Conservation (phyloP, 805 yeast species). For the Kodamaea fukazawae region DNA sequence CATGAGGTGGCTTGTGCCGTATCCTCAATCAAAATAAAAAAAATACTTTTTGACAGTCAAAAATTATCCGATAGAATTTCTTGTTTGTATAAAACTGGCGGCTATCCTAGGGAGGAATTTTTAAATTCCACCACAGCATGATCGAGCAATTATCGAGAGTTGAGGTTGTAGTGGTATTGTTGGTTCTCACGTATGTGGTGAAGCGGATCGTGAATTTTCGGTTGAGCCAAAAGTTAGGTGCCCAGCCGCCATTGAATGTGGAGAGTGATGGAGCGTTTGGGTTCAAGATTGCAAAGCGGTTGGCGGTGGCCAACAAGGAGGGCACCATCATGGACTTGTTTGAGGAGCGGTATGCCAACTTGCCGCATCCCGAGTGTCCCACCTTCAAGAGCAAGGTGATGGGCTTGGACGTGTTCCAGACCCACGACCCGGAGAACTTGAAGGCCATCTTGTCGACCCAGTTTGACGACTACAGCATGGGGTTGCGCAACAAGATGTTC, state of each 20-base stretch:
- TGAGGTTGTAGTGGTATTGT: neutral
- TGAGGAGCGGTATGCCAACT: slow-evolving; percentile 13
- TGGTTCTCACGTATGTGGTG: neutral
- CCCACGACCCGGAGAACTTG: slow-evolving; percentile 22
- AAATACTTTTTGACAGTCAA: no score
- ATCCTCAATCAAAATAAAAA: no score
- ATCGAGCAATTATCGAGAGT: neutral
- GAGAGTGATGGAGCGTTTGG: slow-evolving; percentile 17
- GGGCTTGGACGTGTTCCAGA: slow-evolving; percentile 11
- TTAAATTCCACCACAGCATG: no score
- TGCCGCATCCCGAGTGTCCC: slow-evolving; percentile 15
- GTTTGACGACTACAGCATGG: slow-evolving; percentile 20
- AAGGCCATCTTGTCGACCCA: slow-evolving; percentile 22
- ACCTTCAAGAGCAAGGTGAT: slow-evolving; percentile 12
- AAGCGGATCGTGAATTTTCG: neutral
- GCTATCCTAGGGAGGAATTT: no score
- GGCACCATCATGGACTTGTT: slow-evolving; percentile 22
- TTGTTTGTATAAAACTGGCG: no score
- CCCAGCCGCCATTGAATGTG: slow-evolving; percentile 9
- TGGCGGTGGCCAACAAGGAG: slow-evolving; percentile 13
- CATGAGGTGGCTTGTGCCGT: no score
- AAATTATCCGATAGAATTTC: no score
- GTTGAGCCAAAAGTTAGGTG: slow-evolving; percentile 9
- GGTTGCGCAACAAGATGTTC: slow-evolving; percentile 17
- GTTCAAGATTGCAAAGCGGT: slow-evolving; percentile 13